Conservation (phyloP, 1,284 basidiomycete genomes). For the Tetrapyrgos nigripes region DNA sequence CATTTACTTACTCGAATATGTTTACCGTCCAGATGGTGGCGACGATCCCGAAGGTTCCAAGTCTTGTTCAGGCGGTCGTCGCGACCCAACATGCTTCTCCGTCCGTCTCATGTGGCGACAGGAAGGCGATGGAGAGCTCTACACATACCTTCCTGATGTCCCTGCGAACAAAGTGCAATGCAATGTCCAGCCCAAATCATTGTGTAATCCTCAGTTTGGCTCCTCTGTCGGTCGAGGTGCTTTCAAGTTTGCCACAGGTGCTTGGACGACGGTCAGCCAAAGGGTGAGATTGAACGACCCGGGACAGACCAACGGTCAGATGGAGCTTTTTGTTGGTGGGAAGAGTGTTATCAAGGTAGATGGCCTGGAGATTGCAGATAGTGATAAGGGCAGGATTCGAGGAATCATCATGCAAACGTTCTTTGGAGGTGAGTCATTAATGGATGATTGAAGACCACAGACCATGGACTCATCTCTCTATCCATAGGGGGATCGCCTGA, state of each 20-base stretch:
- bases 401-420: constrained; percentile 11
- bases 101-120: constrained; percentile 49
- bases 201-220: constrained; percentile 7
- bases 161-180: neutral
- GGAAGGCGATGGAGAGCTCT: constrained; percentile 45
- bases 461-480: no score
- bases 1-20: neutral
- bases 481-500: neutral
- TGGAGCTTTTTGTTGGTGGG: neutral
- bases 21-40: constrained; percentile 39
- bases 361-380: neutral
- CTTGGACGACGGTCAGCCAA: constrained; percentile 6
- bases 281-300: constrained; percentile 13
- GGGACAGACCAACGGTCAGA: constrained; percentile 5
- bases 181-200: neutral
- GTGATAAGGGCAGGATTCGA: neutral
- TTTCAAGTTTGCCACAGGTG: constrained; percentile 2
- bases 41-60: constrained; percentile 32
- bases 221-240: constrained; percentile 6
- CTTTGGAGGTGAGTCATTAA: constrained; percentile 8
- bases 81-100: constrained; percentile 41
- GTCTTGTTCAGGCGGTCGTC: constrained; percentile 45
- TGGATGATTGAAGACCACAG: no score
- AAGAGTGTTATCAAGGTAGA: neutral
- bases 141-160: constrained; percentile 42